Evolutionary conservation across 495 filamentous ascomycete genomes (phyloP).

Genomic region (Penicillium psychrofluorescens): DNA sequence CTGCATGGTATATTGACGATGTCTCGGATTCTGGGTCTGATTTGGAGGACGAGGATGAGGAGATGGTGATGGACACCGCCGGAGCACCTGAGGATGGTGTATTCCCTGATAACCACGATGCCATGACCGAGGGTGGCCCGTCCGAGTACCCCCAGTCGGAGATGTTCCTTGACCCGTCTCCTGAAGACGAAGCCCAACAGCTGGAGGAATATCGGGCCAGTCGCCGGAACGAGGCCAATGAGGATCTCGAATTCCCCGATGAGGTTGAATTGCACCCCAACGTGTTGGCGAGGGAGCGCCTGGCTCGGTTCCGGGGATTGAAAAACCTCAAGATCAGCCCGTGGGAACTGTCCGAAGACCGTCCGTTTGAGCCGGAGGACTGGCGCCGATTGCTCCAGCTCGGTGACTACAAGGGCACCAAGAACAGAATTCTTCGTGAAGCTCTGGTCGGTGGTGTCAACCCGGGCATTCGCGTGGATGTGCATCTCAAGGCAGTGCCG

Average conservation of each 20-base stretch:
- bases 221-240: conserved; percentile 69
- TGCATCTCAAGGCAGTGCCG: conserved; percentile 72
- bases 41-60: conserved; percentile 56
- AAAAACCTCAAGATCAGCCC: conserved; percentile 79
- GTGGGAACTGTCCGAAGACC: conserved; percentile 86
- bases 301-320: conserved; percentile 79
- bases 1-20: conserved; percentile 86
- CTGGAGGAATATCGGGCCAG: conserved; percentile 71
- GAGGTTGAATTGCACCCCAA: conserved; percentile 92
- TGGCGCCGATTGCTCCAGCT: conserved; percentile 81
- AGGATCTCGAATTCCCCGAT: conserved; percentile 93
- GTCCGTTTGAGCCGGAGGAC: conserved; percentile 76
- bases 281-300: conserved; percentile 74
- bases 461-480: conserved; percentile 70
- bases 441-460: conserved; percentile 77
- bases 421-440: conserved; percentile 67
- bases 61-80: conserved; percentile 41
- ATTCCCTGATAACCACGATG: conserved; percentile 61
- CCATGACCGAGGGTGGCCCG: conserved; percentile 68
- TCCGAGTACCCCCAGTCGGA: conserved; percentile 89
- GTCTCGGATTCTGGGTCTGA: conserved; percentile 84
- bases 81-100: conserved; percentile 68
- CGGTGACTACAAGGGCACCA: conserved; percentile 73
- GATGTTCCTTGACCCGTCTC: conserved; percentile 80
- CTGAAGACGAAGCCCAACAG: conserved; percentile 75